Percentiles rank a stretch among this genome's conserved stretches.
Conservation (phyloP, 2,329 filamentous ascomycete genomes). For the Diatrype stigma region DNA sequence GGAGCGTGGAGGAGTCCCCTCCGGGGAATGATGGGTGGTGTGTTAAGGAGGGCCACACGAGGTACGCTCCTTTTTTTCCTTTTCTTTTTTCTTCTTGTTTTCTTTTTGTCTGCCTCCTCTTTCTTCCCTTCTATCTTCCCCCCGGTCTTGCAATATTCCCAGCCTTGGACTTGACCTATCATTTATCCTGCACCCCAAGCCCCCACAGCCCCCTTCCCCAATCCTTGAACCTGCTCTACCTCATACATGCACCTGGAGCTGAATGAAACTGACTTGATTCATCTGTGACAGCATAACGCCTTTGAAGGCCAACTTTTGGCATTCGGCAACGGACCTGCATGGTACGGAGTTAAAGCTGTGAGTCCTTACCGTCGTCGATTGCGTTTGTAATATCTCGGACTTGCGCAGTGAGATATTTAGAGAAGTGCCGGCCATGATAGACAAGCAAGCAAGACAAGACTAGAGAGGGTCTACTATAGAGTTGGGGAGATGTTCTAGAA, state of each 20-base stretch:
- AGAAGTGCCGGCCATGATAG: constrained; percentile 7
- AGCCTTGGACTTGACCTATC: no score
- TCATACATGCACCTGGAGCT: no score
- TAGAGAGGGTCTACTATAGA: no score
- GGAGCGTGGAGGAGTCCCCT: constrained; percentile 73
- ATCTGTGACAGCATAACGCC: constrained; percentile 68
- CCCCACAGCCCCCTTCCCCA: constrained; percentile 3
- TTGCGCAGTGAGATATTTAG: constrained; percentile 11
- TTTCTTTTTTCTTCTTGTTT: no score
- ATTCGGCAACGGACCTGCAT: constrained; percentile 57
- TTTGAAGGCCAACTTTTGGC: constrained; percentile 89
- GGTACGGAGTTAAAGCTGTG: constrained; percentile 76
- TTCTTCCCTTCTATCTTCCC: no score
- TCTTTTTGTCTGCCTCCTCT: no score
- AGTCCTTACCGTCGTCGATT: constrained; percentile 46
- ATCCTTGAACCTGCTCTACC: neutral
- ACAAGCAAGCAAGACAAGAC: no score
- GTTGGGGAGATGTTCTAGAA: no score
- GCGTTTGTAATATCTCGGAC: constrained; percentile 12
- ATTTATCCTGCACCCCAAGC: no score
- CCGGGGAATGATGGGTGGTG: constrained; percentile 92
- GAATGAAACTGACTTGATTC: constrained; percentile 3
- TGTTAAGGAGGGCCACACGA: constrained; percentile 81
- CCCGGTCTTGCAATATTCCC: no score
- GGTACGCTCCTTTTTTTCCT: constrained; percentile 45